Evolutionary conservation across 805 yeast genomes (phyloP), one percentile per base, ranked within the genome.

Genomic region (Cyberlindnera galapagoensis): DNA sequence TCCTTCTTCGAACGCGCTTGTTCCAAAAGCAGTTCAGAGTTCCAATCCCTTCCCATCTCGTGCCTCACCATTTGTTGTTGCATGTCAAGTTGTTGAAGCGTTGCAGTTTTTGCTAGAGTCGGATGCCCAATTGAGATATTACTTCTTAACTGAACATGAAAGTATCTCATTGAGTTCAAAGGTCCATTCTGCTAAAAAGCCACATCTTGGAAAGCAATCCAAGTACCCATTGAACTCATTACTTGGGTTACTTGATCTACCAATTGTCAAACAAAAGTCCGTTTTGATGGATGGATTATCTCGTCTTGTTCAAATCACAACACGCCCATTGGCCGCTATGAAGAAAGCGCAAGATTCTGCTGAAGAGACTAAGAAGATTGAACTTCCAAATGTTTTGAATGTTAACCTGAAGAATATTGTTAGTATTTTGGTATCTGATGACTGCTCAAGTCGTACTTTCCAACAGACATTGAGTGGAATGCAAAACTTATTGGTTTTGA

Each of bases 391-490:
- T 25, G 74, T 88, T 43, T 79, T 84, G 1, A 75, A 71, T 24
- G 57, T 63, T 14, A 79, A 78, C 42, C 62, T 85, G 47, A 69
- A 73, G 29, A 69, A 68, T 39, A 63, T 86, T 20, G 79, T 83
- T 11, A 67, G 75, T 15, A 75, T 84, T 20, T 63, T 88, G 33
- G 74, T 80, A 5, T 73, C 90, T 1, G 85, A 83, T 49, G 94
- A 88, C 35, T 86, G 96, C 51, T 76, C 88, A 21, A 79, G 84
- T 42, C 71, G 80, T 26, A 84, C 94, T 0, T 86, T 88, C 60
- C 86, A 86, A 47, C 83, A 87, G 51, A 77, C 88, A 0, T 67
- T 88, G 31, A 74, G 83, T 38, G 74, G 86, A 1, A 82, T 88
- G 78, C 88, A 80, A 43, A 79, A 82, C 49, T 54, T 88, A 27